Evolutionary conservation across 495 filamentous ascomycete genomes (phyloP).

Genomic region (Tuber microsphaerosporum): DNA sequence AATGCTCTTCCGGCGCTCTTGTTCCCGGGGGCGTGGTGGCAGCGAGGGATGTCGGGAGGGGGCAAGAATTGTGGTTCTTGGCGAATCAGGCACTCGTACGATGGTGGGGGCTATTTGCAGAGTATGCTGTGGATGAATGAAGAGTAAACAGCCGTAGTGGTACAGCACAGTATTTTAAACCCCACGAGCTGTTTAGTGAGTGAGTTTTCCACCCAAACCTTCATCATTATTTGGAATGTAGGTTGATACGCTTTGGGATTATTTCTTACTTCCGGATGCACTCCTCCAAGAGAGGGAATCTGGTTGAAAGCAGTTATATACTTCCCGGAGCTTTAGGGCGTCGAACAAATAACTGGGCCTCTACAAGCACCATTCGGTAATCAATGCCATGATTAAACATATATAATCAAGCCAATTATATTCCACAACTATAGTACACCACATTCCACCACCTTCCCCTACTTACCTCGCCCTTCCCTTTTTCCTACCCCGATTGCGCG

Average conservation of each 20-base stretch:
- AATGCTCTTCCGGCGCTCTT: background rate
- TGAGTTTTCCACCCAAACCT: background rate
- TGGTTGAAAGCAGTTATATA: background rate
- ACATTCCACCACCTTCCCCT: background rate
- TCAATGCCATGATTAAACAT: background rate
- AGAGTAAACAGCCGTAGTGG: background rate
- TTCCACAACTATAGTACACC: background rate
- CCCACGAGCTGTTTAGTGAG: background rate
- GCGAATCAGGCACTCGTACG: background rate
- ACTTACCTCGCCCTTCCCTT: background rate
- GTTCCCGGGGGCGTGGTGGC: background rate
- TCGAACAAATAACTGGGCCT: background rate
- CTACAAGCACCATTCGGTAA: background rate
- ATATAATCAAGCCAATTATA: background rate
- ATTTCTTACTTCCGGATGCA: background rate
- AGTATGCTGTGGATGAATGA: background rate
- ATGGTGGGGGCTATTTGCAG: background rate
- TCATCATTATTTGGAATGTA: background rate
- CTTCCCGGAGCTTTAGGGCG: background rate
- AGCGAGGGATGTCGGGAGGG: background rate
- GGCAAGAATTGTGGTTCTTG: background rate
- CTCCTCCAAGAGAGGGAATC: background rate
- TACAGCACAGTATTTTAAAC: background rate
- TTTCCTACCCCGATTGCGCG: background rate
- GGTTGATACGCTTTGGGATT: background rate